phyloP scores from a whole-genome alignment of 805 yeast genomes.

The Kodamaea hsintzibuensis region DNA sequence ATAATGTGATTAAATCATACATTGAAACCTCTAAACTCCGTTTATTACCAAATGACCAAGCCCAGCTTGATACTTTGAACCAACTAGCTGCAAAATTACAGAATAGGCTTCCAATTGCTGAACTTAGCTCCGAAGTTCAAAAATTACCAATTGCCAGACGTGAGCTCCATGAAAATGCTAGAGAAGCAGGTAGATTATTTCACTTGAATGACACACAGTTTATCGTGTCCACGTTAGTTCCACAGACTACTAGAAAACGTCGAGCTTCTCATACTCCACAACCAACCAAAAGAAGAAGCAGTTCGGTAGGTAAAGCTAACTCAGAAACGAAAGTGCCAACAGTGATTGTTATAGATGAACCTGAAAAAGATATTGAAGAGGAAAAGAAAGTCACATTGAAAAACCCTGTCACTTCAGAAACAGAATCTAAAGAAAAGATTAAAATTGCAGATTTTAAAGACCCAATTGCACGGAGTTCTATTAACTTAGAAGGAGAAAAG shows the following conservation, averaged over 20 bases:
- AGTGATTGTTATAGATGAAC: not conserved
- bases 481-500: not conserved
- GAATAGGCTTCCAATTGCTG: slow-evolving; percentile 23
- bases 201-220: slow-evolving; percentile 10
- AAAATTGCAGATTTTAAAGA: not conserved
- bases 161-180: slow-evolving; percentile 29
- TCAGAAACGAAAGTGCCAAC: not conserved
- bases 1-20: slow-evolving; percentile 25
- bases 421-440: not conserved
- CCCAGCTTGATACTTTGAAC: slow-evolving; percentile 18
- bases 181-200: slow-evolving; percentile 32
- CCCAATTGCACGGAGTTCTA: not conserved
- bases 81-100: slow-evolving; percentile 19
- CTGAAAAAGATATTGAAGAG: not conserved
- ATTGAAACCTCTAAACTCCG: slow-evolving; percentile 19
- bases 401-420: not conserved
- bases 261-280: not conserved
- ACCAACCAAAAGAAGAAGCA: not conserved
- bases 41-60: slow-evolving; percentile 8
- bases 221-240: not conserved
- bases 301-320: not conserved
- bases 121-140: slow-evolving; percentile 20
- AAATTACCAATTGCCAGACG: slow-evolving; percentile 30
- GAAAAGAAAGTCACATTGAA: not conserved
- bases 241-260: not conserved